Conservation (phyloP, 768 basidiomycete species). For the Leccinum rimulosum region DNA sequence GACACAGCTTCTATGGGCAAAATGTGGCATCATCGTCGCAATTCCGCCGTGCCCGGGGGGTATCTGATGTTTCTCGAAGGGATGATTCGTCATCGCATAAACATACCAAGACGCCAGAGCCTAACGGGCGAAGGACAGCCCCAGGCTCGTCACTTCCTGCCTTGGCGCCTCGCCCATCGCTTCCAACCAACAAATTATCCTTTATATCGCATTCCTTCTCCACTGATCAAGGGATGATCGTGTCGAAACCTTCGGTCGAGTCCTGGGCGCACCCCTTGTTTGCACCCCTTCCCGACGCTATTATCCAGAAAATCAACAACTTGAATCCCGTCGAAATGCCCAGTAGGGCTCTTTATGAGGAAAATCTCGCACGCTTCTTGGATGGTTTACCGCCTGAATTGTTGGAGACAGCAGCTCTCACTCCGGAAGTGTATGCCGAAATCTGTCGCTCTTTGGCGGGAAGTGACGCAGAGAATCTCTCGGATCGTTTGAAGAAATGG, state of each 20-base stretch:
- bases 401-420: conserved; percentile 58
- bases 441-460: conserved; percentile 48
- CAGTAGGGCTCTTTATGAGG: conserved; percentile 50
- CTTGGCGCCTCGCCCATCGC: conserved; percentile 24
- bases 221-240: conserved; percentile 36
- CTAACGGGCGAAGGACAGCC: conserved; percentile 17
- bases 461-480: conserved; percentile 28
- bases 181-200: conserved; percentile 32
- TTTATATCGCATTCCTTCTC: conserved; percentile 46
- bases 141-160: conserved; percentile 22
- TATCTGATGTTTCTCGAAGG: conserved; percentile 24
- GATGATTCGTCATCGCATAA: conserved; percentile 15
- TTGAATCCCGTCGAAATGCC: conserved; percentile 63
- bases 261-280: conserved; percentile 61
- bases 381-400: conserved; percentile 51
- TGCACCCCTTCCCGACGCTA: conserved; percentile 54
- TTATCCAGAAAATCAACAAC: conserved; percentile 52
- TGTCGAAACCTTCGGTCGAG: conserved; percentile 45
- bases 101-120: conserved; percentile 25
- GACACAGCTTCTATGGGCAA: conserved; percentile 47
- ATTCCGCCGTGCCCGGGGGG: conserved; percentile 17
- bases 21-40: conserved; percentile 41
- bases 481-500: conserved; percentile 52
- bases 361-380: conserved; percentile 47
- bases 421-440: conserved; percentile 51